Conservation (phyloP, 2,329 filamentous ascomycete species). For the Lasiodiplodia theobromae region DNA sequence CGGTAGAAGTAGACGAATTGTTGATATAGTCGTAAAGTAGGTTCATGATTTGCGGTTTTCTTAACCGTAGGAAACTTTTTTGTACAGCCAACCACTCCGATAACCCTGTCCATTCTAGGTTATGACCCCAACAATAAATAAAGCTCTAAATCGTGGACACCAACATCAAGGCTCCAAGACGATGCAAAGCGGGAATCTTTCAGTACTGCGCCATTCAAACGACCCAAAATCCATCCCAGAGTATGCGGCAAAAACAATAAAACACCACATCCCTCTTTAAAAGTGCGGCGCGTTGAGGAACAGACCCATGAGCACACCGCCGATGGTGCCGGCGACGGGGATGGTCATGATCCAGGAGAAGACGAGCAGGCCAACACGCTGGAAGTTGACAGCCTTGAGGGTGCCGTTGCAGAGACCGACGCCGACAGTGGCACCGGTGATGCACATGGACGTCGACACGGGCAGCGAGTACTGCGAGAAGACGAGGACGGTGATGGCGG, state of each 20-base stretch:
- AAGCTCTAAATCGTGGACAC: neutral
- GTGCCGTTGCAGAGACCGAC: conserved; percentile 80
- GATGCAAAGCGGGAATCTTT: neutral
- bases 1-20: neutral
- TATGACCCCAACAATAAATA: neutral
- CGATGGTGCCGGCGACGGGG: conserved; percentile 66
- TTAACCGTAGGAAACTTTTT: neutral
- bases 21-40: neutral
- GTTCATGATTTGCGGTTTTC: neutral
- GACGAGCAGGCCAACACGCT: conserved; percentile 72
- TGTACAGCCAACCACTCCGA: neutral
- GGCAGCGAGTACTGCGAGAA: conserved; percentile 79
- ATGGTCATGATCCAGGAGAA: conserved; percentile 73
- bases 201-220: neutral
- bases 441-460: conserved; percentile 73
- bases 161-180: neutral
- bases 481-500: conserved; percentile 76
- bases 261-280: neutral
- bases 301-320: conserved; percentile 54
- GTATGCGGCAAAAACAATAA: neutral
- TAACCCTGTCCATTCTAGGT: neutral
- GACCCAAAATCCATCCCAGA: neutral
- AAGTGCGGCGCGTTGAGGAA: conserved; percentile 68
- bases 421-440: conserved; percentile 79
- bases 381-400: conserved; percentile 73